phyloP scores from a whole-genome alignment of 2,329 filamentous ascomycete species.

The Aspergillus sp. region DNA sequence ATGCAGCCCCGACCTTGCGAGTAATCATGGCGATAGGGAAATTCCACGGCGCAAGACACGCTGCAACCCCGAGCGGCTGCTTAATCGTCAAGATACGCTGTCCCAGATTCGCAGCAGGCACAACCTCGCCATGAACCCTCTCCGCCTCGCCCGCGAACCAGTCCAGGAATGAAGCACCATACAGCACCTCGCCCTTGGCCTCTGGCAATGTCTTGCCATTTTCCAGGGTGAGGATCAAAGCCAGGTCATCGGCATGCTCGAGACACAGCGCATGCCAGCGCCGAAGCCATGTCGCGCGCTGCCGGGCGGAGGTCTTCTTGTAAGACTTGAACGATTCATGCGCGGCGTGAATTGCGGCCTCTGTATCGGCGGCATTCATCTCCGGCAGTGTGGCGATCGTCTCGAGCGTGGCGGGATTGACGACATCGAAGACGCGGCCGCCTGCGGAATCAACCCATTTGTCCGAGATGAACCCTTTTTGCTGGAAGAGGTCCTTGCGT shows the following conservation, averaged over 20 bases:
- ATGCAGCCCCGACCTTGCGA: slow-evolving; percentile 34
- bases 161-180: slow-evolving; percentile 51
- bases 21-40: slow-evolving; percentile 75
- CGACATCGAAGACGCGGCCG: slow-evolving; percentile 5
- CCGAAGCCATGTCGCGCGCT: slow-evolving; percentile 35
- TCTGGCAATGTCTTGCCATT: slow-evolving; percentile 60
- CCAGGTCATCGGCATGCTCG: slow-evolving; percentile 52
- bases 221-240: slow-evolving; percentile 57
- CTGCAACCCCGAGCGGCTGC: slow-evolving; percentile 81
- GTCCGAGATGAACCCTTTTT: slow-evolving; percentile 23
- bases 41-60: slow-evolving; percentile 86
- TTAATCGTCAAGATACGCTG: slow-evolving; percentile 66
- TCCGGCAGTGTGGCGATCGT: slow-evolving; percentile 6
- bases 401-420: slow-evolving; percentile 12
- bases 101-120: slow-evolving; percentile 65
- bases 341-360: slow-evolving; percentile 6
- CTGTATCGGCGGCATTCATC: slow-evolving; percentile 7
- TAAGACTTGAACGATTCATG: slow-evolving; percentile 3
- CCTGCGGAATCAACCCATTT: slow-evolving; percentile 10
- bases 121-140: slow-evolving; percentile 52
- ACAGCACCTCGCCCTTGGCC: slow-evolving; percentile 49
- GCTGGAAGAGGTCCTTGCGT: slow-evolving; percentile 25
- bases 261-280: slow-evolving; percentile 58
- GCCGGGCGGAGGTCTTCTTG: slow-evolving; percentile 4
- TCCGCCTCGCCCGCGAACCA: slow-evolving; percentile 56